Evolutionary conservation across 2,329 filamentous ascomycete species (phyloP).

Genomic region (Xylaria sp.): DNA sequence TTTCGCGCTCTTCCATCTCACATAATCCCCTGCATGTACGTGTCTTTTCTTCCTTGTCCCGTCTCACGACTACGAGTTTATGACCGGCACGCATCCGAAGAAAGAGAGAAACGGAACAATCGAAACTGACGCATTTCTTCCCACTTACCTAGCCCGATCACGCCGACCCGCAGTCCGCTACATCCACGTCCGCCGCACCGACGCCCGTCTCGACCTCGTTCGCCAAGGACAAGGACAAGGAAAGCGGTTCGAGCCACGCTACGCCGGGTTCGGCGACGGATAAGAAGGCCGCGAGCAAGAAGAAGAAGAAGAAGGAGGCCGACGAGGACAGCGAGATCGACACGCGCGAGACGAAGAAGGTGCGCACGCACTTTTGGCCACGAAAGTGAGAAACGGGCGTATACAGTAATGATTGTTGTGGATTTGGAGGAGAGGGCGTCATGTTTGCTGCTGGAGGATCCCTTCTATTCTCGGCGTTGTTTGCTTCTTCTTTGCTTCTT

Average conservation of each 20-base stretch:
- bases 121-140: slow-evolving; percentile 2
- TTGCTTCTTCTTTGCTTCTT: background rate
- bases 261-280: slow-evolving; percentile 52
- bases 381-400: slow-evolving; percentile 37
- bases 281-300: slow-evolving; percentile 39
- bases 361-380: slow-evolving; percentile 53
- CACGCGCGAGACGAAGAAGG: slow-evolving; percentile 47
- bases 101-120: background rate
- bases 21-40: slow-evolving; percentile 45
- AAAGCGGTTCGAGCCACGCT: slow-evolving; percentile 44
- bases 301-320: slow-evolving; percentile 44
- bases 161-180: slow-evolving; percentile 39
- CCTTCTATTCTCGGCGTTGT: background rate
- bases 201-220: slow-evolving; percentile 54
- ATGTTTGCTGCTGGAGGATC: background rate
- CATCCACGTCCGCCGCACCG: slow-evolving; percentile 44
- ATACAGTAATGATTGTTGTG: too few relatives aligned
- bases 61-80: background rate
- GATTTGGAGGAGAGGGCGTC: background rate
- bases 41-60: background rate
- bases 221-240: slow-evolving; percentile 35
- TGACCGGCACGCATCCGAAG: background rate
- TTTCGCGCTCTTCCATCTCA: slow-evolving; percentile 60
- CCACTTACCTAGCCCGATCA: slow-evolving; percentile 34
- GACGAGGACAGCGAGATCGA: slow-evolving; percentile 57